Percentiles rank a stretch among this genome's conserved stretches.
Evolutionary conservation across 2,329 filamentous ascomycete genomes (phyloP).

Genomic region (Ceratocystis huliohia): DNA sequence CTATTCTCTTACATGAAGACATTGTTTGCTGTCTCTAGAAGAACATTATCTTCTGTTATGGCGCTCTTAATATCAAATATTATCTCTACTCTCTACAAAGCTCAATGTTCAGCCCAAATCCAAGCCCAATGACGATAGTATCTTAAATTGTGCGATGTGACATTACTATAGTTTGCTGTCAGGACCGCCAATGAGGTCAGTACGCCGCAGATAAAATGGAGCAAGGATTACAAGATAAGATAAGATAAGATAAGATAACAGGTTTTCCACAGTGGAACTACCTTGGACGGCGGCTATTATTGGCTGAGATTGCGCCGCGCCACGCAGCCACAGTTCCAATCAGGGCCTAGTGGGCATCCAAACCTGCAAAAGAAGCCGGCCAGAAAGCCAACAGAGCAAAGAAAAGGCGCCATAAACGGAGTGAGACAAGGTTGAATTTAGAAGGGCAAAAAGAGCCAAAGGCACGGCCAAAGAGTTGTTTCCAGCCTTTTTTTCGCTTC

Average conservation of each 20-base stretch:
- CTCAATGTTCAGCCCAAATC: background rate
- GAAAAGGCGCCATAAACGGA: conserved; percentile 4
- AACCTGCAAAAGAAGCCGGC: conserved; percentile 7
- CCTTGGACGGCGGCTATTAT: background rate
- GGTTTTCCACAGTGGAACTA: background rate
- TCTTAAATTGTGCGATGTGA: background rate
- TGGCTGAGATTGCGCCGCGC: background rate
- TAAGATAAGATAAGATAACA: conserved; percentile 5
- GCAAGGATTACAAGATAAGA: background rate
- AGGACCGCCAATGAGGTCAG: conserved; percentile 9
- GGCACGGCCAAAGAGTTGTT: background rate
- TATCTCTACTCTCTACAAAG: too few species aligned
- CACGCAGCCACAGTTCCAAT: conserved; percentile 9
- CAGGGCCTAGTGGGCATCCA: conserved; percentile 6
- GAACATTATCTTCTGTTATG: too few species aligned
- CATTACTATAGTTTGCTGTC: background rate
- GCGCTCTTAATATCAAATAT: too few species aligned
- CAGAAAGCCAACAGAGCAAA: background rate
- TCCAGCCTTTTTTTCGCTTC: background rate
- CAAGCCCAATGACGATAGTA: background rate
- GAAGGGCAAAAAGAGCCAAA: background rate
- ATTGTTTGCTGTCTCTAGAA: background rate
- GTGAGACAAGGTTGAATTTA: conserved; percentile 9
- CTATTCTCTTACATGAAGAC: background rate
- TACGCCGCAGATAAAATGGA: background rate